phyloP scores from a whole-genome alignment of 2,329 filamentous ascomycete genomes.

The Helotiales sp. region DNA sequence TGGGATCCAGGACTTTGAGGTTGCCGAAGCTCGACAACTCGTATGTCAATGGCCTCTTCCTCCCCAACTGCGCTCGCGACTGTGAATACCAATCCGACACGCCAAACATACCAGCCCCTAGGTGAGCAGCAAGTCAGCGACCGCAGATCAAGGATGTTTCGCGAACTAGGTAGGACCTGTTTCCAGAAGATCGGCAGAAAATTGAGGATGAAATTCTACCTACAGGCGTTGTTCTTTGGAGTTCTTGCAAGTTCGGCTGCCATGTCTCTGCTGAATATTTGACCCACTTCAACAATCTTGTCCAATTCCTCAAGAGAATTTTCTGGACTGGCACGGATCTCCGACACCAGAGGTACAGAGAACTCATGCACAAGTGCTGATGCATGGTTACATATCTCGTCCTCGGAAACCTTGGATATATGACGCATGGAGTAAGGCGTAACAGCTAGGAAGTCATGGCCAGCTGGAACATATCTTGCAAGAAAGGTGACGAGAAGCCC shows the following conservation, averaged over 20 bases:
- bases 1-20: neutral
- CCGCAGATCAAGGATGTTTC: neutral
- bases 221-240: neutral
- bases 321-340: neutral
- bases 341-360: neutral
- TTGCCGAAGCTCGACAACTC: neutral
- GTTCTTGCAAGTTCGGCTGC: constrained; percentile 7
- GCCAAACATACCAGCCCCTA: constrained; percentile 11
- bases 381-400: constrained; percentile 10
- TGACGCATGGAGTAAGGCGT: constrained; percentile 9
- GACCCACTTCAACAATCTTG: neutral
- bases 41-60: constrained; percentile 9
- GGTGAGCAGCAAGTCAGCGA: neutral
- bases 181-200: neutral
- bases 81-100: constrained; percentile 10
- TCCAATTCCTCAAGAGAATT: neutral
- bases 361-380: constrained; percentile 6
- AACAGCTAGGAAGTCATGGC: constrained; percentile 4
- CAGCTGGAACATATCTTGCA: neutral
- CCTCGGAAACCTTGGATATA: neutral
- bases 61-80: constrained; percentile 8
- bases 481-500: constrained; percentile 5
- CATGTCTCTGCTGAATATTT: constrained; percentile 3
- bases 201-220: neutral
- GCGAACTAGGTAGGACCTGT: neutral